Evolutionary conservation across 768 basidiomycete genomes (phyloP).

Genomic region (Cubamyces sp.): DNA sequence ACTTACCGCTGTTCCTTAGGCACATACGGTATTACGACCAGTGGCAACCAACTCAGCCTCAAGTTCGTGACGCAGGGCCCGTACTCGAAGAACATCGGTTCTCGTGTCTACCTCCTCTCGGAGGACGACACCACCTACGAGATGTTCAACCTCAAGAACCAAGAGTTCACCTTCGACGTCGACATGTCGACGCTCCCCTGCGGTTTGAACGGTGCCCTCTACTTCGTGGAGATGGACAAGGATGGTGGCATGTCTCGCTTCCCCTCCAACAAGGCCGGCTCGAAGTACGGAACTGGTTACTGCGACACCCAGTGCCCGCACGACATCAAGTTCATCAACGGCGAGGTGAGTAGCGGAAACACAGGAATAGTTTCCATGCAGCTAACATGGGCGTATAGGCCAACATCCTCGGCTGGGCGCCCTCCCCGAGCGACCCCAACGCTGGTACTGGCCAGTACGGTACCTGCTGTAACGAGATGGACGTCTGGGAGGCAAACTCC

Average conservation of each 20-base stretch:
- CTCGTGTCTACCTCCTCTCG: constrained; percentile 53
- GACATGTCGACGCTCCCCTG: constrained; percentile 59
- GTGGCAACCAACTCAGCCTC: constrained; percentile 37
- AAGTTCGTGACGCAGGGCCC: constrained; percentile 36
- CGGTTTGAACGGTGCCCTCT: constrained; percentile 63
- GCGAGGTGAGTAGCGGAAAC: constrained; percentile 42
- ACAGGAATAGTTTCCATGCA: constrained; percentile 3
- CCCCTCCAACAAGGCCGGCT: constrained; percentile 58
- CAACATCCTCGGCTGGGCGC: constrained; percentile 34
- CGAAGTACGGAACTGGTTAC: constrained; percentile 67
- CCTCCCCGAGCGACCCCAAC: constrained; percentile 31
- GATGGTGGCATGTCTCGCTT: constrained; percentile 55
- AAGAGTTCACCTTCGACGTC: constrained; percentile 64
- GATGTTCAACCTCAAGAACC: constrained; percentile 54
- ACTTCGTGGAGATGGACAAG: constrained; percentile 62
- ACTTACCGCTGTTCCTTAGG: neutral
- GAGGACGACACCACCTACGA: constrained; percentile 44
- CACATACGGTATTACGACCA: constrained; percentile 40
- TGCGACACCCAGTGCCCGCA: constrained; percentile 64
- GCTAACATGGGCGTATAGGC: constrained; percentile 36
- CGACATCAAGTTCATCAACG: constrained; percentile 63
- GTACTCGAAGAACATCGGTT: constrained; percentile 38
- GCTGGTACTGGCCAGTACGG: constrained; percentile 35
- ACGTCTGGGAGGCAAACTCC: constrained; percentile 41
- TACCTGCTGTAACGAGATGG: constrained; percentile 41